phyloP scores from a whole-genome alignment of 768 basidiomycete species.

The Gyrodon lividus region DNA sequence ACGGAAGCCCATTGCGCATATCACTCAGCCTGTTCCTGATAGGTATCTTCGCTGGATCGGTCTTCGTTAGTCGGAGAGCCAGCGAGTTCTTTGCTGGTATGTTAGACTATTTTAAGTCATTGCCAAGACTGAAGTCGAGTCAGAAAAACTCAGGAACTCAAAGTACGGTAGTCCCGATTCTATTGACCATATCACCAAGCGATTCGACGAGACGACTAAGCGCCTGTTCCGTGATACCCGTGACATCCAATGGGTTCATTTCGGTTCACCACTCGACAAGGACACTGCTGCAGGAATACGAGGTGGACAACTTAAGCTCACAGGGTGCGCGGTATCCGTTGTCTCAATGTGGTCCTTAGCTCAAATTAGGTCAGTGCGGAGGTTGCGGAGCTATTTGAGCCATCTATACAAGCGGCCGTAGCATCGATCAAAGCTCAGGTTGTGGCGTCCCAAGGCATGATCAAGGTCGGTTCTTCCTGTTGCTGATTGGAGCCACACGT shows the following conservation, averaged over 20 bases:
- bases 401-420: slow-evolving; percentile 73
- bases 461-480: slow-evolving; percentile 45
- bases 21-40: slow-evolving; percentile 11
- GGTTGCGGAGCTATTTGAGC: slow-evolving; percentile 76
- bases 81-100: slow-evolving; percentile 69
- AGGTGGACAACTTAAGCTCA: slow-evolving; percentile 67
- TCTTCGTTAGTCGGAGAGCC: slow-evolving; percentile 77
- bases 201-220: slow-evolving; percentile 83
- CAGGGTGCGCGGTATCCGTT: slow-evolving; percentile 49
- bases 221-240: slow-evolving; percentile 69
- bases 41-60: slow-evolving; percentile 81
- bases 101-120: slow-evolving; percentile 1
- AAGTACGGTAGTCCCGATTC: slow-evolving; percentile 71
- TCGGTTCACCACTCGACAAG: slow-evolving; percentile 78
- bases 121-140: slow-evolving; percentile 6
- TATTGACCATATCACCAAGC: slow-evolving; percentile 75
- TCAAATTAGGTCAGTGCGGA: slow-evolving; percentile 30
- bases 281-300: slow-evolving; percentile 69
- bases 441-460: slow-evolving; percentile 62
- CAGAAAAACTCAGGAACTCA: slow-evolving; percentile 72
- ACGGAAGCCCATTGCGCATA: not conserved
- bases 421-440: slow-evolving; percentile 70
- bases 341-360: not conserved
- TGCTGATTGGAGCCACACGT: not conserved
- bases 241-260: slow-evolving; percentile 69